Evolutionary conservation across 768 basidiomycete genomes (phyloP).

Genomic region (Agaricus subrufescens): DNA sequence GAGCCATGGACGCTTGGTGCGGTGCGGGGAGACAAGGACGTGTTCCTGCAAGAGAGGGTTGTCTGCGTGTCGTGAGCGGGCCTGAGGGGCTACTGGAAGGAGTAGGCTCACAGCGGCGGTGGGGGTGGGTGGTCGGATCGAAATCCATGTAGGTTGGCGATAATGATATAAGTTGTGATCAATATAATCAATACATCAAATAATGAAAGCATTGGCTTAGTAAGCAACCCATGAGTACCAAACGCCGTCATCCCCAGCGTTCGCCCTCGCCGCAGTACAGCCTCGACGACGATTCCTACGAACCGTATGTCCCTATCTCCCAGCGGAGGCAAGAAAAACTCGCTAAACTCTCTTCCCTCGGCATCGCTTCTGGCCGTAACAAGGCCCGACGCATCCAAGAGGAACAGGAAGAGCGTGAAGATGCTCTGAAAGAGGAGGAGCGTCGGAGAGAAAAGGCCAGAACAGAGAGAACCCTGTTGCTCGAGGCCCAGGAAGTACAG

Average conservation of each 20-base stretch:
- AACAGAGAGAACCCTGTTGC: conserved; percentile 80
- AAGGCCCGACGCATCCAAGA: conserved; percentile 46
- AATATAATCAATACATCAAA: too few relatives aligned
- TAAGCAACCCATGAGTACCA: conserved; percentile 20
- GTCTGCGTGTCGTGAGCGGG: conserved; percentile 34
- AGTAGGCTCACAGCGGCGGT: conserved; percentile 56
- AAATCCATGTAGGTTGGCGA: conserved; percentile 1
- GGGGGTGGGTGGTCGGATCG: conserved; percentile 41
- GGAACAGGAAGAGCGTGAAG: conserved; percentile 66
- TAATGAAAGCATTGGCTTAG: too few relatives aligned
- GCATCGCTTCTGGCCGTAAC: conserved; percentile 49
- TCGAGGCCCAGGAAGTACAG: conserved; percentile 96
- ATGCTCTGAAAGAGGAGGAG: conserved; percentile 79
- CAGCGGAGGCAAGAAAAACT: conserved; percentile 81
- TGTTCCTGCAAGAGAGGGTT: conserved; percentile 78
- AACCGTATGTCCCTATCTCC: conserved; percentile 84
- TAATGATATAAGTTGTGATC: too few relatives aligned
- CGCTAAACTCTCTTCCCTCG: conserved; percentile 65
- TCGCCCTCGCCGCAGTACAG: conserved; percentile 62
- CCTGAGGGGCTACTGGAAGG: background rate
- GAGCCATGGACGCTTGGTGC: conserved; percentile 87
- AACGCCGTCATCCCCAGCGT: conserved; percentile 44
- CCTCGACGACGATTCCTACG: conserved; percentile 64
- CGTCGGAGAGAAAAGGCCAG: conserved; percentile 65
- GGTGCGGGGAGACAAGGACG: conserved; percentile 84